Base-by-base conservation (phyloP, 352 stramenopile species). In the Phytophthora brassicae region DNA sequence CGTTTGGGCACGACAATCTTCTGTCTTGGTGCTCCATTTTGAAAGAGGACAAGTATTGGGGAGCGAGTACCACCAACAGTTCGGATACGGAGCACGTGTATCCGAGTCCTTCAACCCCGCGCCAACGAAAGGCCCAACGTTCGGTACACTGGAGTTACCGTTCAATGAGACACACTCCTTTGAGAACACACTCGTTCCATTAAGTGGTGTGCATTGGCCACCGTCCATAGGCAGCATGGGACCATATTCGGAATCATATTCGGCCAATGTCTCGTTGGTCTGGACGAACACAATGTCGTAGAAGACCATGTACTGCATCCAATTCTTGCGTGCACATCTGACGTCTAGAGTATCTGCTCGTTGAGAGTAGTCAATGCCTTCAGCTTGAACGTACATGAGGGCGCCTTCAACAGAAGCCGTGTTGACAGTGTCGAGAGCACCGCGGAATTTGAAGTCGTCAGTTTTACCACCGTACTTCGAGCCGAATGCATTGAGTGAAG, bases 361-460 rank as follows among this genome's bases (percentile, higher is more conserved):
- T 26, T 63, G 28, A 42, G 60, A 68, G 43, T 77, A 54, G 64
- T 89, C 74, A 56, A 94, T 94, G 28, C 83, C 74, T 56, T 94
- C 85, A 6, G 83, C 80, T 65, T 92, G 83, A 0, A 92, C 81
- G 55, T 88, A 94, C 79, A 86, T 90, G 45, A 94, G 69, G 19
- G 83, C 75, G 7, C 85, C 85, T 55, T 94, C 85, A 3, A 94
- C 80, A 4, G 58, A 83, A 17, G 86, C 86, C 3, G 70, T 88
- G 65, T 94, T 94, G 48, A 91, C 78, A 6, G 79, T 84, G 56
- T 94, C 86, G 2, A 92, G 63, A 11, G 70, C 68, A 5, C 59
- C 75, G 8, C 57, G 64, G 59, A 83, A 90, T 26, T 66, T 22
- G 11, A 31, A 14, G 2, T 36, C 45, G n/a, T 36, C 51, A 5